Evolutionary conservation across 164 flowering plant genomes (phyloP).

Genomic region (Stephania yunnanensis): DNA sequence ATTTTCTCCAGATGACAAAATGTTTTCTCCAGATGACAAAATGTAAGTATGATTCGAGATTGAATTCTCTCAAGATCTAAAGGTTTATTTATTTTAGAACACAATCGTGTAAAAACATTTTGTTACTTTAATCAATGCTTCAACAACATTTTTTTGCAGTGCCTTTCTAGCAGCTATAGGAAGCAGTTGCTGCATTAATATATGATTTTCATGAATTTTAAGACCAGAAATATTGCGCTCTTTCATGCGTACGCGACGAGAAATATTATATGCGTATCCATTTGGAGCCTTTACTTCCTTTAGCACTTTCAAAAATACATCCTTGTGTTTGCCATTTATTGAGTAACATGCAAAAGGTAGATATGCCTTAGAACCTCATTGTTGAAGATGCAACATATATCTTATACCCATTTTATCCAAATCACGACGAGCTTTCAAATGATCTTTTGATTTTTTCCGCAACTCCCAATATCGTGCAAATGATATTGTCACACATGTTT

Average conservation of each 20-base stretch:
- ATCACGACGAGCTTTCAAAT: not conserved
- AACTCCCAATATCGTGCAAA: not conserved
- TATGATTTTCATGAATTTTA: not conserved
- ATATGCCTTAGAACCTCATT: not conserved
- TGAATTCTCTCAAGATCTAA: not conserved
- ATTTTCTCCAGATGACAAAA: not conserved
- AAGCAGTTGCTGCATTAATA: not conserved
- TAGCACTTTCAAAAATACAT: not conserved
- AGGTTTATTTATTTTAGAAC: not conserved
- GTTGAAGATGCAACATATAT: not conserved
- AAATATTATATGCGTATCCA: not conserved
- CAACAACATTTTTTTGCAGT: not conserved
- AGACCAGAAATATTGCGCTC: not conserved
- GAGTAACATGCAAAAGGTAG: not conserved
- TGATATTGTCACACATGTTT: not conserved
- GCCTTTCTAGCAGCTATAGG: not conserved
- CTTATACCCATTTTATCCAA: not conserved
- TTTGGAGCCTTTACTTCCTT: not conserved
- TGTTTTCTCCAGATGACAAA: conserved; percentile 1
- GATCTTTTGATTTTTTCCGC: not conserved
- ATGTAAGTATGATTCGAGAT: not conserved
- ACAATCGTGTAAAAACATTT: not conserved
- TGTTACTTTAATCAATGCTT: not conserved
- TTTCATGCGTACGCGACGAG: not conserved
- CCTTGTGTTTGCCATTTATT: not conserved